Base-by-base conservation (phyloP, 2,329 filamentous ascomycete genomes). In the Trichoderma endophyticum region DNA sequence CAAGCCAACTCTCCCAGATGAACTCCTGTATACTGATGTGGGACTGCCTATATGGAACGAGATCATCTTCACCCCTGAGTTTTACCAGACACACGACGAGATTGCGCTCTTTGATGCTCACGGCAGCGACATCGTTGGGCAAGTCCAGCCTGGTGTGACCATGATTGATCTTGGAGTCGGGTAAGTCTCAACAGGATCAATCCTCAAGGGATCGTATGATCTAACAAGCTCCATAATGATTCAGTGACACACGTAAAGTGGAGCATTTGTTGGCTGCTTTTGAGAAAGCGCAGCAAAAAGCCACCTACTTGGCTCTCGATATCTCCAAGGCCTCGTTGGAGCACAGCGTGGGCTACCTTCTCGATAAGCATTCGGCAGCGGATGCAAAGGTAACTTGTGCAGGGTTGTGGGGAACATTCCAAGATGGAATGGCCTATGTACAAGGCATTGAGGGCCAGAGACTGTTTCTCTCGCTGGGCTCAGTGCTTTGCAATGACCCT, bases 71-170 rank as follows among this genome's bases (percentile, higher is more conserved):
- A 81, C 77, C 0, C 75, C 77, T 1, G 78, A 82, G 54, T 83
- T 82, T 72, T 84, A 84, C 71, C 82, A 84, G 72, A 82, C 82
- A 3, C 78, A 80, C 34, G 82, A 84, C 43, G 82, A 84, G 75
- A 81, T 81, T 24, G 75, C 73, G 8, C 73, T 84, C 2, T 80
- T 84, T 39, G 75, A 81, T 43, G 70, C 74, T 63, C 76, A 83
- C 73, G 81, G 81, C 7, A 66, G 73, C n/a, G 78, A 81, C 2
- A 78, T 84, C 70, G 80, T 79, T n/a, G 69, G 69, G 21, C 75
- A 74, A 14, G 72, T 81, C 32, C 71, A 77, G 24, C 72, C 76
- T 12, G 78, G 78, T 14, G 77, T 80, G 48, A 81, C 80, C 54
- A 77, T 84, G 73, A 75, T 84, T 70, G 82, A 84, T 72, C 78